Evolutionary conservation across 2,329 filamentous ascomycete species (phyloP), one percentile per base, ranked within the genome.

Genomic region (Fusarium sulawesiense): DNA sequence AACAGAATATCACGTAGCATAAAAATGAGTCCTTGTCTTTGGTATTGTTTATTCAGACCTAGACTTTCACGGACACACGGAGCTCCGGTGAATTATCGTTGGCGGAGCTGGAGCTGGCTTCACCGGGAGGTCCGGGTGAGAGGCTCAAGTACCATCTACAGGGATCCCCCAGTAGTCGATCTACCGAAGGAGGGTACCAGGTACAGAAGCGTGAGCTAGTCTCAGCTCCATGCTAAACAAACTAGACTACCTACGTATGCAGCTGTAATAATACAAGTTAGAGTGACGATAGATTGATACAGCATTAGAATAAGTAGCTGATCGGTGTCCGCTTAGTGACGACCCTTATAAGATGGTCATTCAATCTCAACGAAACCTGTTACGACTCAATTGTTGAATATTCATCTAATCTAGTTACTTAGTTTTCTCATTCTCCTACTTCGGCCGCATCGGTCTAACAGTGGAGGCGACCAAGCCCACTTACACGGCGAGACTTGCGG

Each of bases 51-150:
- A 16, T 20, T 29, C 23, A 25, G 32, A 14, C 14, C 18, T 20
- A 16, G 48, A 13, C 29, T 34, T 25, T 45, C 16, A 45, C 65
- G 72, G 72, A 41, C 59, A 46, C 41, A 56, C 58, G 72, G 72
- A 41, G 57, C 34, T 73, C 73, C 73, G 73, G 62, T 64, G 62
- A 68, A 75, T 75, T 75, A 73, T 75, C 73, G 73, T 74, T 45
- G 47, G 57, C 57, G 66, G 54, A 58, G 60, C 32, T 21, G 49
- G 25, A 53, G 18, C 13, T 42, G 9, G 41, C 48, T 61, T 68
- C 63, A 58, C 71, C 54, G 48, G 42, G 51, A 45, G 23, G 49
- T 11, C 49, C 37, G 44, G 55, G 60, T 32, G 14, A 11, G 16
- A 37, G 40, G 44, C 45, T 48, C 44, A 56, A 51, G 68, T 57